Conservation (phyloP, 768 basidiomycete species). For the Suillus subalutaceus region DNA sequence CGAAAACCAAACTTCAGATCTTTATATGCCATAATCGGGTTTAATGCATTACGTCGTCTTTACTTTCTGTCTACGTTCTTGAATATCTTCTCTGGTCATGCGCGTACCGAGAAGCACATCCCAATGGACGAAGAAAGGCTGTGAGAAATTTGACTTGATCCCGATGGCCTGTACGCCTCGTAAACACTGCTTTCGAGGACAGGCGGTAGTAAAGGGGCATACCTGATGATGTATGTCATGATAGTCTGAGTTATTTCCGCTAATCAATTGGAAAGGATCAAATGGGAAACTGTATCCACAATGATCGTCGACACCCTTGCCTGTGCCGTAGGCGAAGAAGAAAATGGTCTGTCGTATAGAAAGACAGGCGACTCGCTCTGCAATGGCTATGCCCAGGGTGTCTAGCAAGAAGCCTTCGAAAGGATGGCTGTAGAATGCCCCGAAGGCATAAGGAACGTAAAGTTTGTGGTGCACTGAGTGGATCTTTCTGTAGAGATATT, state of each 20-base stretch:
- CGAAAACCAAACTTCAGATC: background rate
- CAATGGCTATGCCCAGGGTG: slow-evolving; percentile 74
- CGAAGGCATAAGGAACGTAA: slow-evolving; percentile 96
- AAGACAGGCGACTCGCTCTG: slow-evolving; percentile 70
- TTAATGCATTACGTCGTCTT: slow-evolving; percentile 17
- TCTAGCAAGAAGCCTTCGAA: slow-evolving; percentile 93
- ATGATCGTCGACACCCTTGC: slow-evolving; percentile 96
- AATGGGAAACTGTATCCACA: slow-evolving; percentile 90
- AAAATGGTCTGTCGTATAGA: slow-evolving; percentile 81
- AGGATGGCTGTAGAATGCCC: slow-evolving; percentile 97
- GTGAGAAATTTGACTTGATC: slow-evolving; percentile 90
- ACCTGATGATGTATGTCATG: slow-evolving; percentile 99
- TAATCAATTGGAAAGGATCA: slow-evolving; percentile 87
- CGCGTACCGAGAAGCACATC: slow-evolving; percentile 80
- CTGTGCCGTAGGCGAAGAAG: slow-evolving; percentile 78
- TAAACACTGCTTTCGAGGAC: background rate
- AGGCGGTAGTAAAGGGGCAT: background rate
- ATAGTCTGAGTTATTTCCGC: slow-evolving; percentile 91
- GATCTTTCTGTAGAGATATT: slow-evolving; percentile 86
- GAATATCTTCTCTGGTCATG: slow-evolving; percentile 69
- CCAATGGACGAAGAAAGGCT: slow-evolving; percentile 95
- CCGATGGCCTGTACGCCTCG: slow-evolving; percentile 49
- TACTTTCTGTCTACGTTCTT: slow-evolving; percentile 43
- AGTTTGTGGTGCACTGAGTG: slow-evolving; percentile 95
- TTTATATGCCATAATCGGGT: background rate